A percentile compares a stretch with the other conserved stretches of the same genome.
phyloP scores from a whole-genome alignment of 2,329 filamentous ascomycete genomes.

The Xylaria sp. region DNA sequence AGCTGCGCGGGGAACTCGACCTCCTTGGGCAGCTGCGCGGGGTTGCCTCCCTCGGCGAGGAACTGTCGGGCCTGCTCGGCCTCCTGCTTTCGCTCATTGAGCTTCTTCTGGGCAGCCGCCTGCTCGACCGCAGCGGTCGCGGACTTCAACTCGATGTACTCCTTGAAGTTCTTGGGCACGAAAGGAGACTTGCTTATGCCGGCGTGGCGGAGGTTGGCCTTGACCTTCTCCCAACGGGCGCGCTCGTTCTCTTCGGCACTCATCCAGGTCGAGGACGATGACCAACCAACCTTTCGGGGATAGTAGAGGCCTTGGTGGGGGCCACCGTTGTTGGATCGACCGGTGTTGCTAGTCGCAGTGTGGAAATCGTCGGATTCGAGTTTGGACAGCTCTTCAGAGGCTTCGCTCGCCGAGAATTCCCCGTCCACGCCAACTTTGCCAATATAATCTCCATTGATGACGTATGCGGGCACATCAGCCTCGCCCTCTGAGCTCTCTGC shows the following conservation, averaged over 20 bases:
- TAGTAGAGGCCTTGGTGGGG: background rate
- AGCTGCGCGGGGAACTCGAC: conserved; percentile 5
- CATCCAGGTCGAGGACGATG: conserved; percentile 34
- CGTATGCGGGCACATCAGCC: too few relatives aligned
- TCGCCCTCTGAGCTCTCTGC: too few relatives aligned
- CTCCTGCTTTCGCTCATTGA: conserved; percentile 14
- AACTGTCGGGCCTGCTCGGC: background rate
- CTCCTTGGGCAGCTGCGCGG: background rate
- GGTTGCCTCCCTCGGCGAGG: background rate
- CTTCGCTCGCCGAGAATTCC: background rate
- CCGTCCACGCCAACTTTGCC: too few relatives aligned
- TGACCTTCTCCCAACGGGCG: conserved; percentile 40
- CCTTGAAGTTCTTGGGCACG: conserved; percentile 39
- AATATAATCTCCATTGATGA: too few relatives aligned
- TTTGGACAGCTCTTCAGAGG: background rate
- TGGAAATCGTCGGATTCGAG: background rate
- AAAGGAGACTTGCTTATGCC: conserved; percentile 43
- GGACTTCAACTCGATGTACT: conserved; percentile 25
- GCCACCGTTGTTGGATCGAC: background rate
- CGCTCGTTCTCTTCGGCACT: conserved; percentile 40
- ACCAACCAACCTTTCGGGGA: background rate
- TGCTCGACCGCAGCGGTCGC: conserved; percentile 8
- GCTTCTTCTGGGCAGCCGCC: background rate
- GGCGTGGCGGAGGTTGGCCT: conserved; percentile 41
- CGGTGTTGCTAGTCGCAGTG: background rate